Conservation (phyloP, 768 basidiomycete genomes). For the Phylloporus sp. region DNA sequence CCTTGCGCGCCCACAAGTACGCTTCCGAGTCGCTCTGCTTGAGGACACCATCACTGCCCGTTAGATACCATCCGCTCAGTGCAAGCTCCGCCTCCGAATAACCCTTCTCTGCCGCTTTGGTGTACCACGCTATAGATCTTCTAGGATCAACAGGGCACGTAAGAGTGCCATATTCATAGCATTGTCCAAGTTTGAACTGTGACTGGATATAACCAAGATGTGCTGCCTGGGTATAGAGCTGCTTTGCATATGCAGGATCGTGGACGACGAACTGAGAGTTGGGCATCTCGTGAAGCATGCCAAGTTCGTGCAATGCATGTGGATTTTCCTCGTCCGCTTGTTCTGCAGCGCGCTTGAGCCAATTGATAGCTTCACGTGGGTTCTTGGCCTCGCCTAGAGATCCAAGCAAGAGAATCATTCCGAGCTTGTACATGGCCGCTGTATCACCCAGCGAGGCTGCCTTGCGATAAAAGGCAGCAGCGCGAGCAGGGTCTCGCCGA, state of each 20-base stretch:
- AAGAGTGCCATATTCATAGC: constrained; percentile 88
- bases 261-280: constrained; percentile 65
- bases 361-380: constrained; percentile 87
- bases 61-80: constrained; percentile 97
- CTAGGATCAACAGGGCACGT: constrained; percentile 91
- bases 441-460: constrained; percentile 95
- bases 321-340: constrained; percentile 99
- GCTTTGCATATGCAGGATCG: constrained; percentile 80
- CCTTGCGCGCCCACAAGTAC: constrained; percentile 96
- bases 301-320: constrained; percentile 96
- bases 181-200: constrained; percentile 94
- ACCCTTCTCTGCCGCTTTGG: constrained; percentile 95
- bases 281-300: constrained; percentile 72
- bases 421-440: constrained; percentile 99
- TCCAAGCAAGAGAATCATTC: constrained; percentile 92
- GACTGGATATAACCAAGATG: constrained; percentile 91
- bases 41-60: constrained; percentile 89
- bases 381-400: constrained; percentile 79
- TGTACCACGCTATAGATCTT: constrained; percentile 97
- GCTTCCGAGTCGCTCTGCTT: constrained; percentile 99
- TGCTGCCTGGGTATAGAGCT: constrained; percentile 84
- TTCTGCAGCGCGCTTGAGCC: constrained; percentile 91
- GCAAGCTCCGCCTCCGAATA: constrained; percentile 94
- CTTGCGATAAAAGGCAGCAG: constrained; percentile 94
- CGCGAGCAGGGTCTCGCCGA: constrained; percentile 78